Conservation (phyloP, 768 basidiomycete species). For the Podaxis sp. region DNA sequence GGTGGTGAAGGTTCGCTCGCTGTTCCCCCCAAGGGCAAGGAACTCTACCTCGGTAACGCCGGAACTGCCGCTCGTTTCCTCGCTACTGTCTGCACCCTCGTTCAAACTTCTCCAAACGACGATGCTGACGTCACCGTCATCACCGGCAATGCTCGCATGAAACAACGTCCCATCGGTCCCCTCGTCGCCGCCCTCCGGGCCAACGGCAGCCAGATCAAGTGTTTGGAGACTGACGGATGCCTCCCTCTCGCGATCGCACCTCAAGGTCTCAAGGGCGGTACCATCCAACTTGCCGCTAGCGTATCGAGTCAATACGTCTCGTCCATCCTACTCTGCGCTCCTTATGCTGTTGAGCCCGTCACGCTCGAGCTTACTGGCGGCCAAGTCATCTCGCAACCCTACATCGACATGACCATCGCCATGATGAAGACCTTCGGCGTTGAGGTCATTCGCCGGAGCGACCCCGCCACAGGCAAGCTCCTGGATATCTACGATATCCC, state of each 20-base stretch:
- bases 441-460: constrained; percentile 63
- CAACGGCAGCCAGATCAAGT: constrained; percentile 80
- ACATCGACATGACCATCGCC: constrained; percentile 99
- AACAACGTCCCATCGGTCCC: constrained; percentile 95
- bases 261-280: constrained; percentile 78
- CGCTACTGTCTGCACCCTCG: constrained; percentile 92
- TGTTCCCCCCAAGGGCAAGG: constrained; percentile 76
- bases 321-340: constrained; percentile 94
- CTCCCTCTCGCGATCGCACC: constrained; percentile 87
- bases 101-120: constrained; percentile 44
- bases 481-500: constrained; percentile 90
- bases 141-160: constrained; percentile 98
- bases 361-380: constrained; percentile 90
- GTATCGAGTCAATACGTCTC: constrained; percentile 99
- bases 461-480: constrained; percentile 54
- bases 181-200: constrained; percentile 85
- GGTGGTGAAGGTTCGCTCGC: constrained; percentile 82
- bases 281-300: constrained; percentile 85
- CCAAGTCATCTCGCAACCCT: constrained; percentile 96
- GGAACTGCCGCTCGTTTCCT: constrained; percentile 98
- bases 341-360: constrained; percentile 83
- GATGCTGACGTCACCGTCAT: constrained; percentile 65
- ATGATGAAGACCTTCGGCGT: constrained; percentile 97
- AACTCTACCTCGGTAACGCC: constrained; percentile 95
- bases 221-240: constrained; percentile 78